Evolutionary conservation across 805 yeast genomes (phyloP), one percentile per base, ranked within the genome.

Genomic region (Nakazawaea ambrosiae): DNA sequence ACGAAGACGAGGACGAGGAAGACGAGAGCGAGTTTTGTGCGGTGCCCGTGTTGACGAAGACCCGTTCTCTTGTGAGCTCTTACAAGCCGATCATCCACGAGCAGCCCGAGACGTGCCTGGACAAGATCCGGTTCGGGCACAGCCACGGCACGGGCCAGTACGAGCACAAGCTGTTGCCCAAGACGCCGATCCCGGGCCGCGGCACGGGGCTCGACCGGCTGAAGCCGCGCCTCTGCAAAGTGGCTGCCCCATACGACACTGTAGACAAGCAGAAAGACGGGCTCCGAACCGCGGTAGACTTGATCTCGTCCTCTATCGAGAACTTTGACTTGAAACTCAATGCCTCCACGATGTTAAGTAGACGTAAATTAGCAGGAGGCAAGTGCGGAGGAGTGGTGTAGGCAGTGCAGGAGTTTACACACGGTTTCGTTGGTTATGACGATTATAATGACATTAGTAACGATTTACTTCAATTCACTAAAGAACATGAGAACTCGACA

Each of bases 341-440:
- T 39, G 81, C 80, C 16, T 76, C 85, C 31, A 79, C 81, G 23
- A 56, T 81, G 42, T 58, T 81, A 27, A 71, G 76, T 32, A 63
- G 87, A 38, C 61, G 87, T 33, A 66, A 66, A 43, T 41, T 46
- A 18, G 45, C 43, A 15, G 49, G 49, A 4, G 40, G 49, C 10
- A 48, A 48, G 11, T 45, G 54, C 33, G 54, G 53, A 2, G 28
- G 28, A 14, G n/a, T n/a, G n/a, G n/a, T n/a, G n/a, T n/a, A n/a
- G n/a, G n/a, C n/a, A n/a, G n/a, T 4, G 17, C 22, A n/a, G n/a
- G n/a, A n/a, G n/a, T n/a, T n/a, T n/a, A n/a, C n/a, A n/a, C n/a
- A n/a, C n/a, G n/a, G n/a, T n/a, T n/a, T n/a, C n/a, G n/a, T n/a
- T n/a, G n/a, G n/a, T n/a, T n/a, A n/a, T n/a, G n/a, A n/a, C n/a